These are phyloP conservation scores for Delphinella strobiligena DNA, from an alignment of 2,329 filamentous ascomycete genomes.

Conservation along the genomic window DNA sequence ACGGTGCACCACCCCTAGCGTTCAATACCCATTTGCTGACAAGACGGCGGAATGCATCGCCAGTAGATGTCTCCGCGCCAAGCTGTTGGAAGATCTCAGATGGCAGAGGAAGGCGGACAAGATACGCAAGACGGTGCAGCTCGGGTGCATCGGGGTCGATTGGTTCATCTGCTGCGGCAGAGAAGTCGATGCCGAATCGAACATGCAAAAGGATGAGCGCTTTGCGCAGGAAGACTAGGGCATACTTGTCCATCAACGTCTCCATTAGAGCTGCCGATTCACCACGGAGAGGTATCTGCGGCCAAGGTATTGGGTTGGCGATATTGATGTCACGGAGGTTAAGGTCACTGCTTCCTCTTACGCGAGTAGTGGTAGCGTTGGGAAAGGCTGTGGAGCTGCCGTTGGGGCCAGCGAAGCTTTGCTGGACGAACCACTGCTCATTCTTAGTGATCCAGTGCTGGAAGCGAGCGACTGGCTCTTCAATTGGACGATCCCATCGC, in stretches of 20 bases:
- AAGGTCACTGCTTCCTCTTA: neutral
- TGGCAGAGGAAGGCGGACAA: conserved; percentile 64
- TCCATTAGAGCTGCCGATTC: neutral
- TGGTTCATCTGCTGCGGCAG: conserved; percentile 47
- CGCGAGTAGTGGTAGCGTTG: neutral
- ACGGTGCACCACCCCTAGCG: conserved; percentile 11
- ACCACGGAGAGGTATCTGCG: neutral
- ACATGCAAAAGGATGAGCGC: conserved; percentile 71
- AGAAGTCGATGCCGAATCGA: conserved; percentile 77
- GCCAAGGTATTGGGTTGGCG: neutral
- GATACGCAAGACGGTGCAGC: conserved; percentile 66
- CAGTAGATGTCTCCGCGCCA: conserved; percentile 26
- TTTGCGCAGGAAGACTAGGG: conserved; percentile 83
- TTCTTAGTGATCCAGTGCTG: neutral
- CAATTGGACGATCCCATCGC: neutral
- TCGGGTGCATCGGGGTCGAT: conserved; percentile 36
- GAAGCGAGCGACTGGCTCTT: neutral
- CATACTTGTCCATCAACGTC: conserved; percentile 52
- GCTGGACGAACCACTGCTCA: neutral
- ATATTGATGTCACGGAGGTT: neutral
- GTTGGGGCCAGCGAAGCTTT: neutral
- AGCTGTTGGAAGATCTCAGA: conserved; percentile 62
- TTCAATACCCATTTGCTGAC: conserved; percentile 51
- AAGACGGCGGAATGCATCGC: conserved; percentile 35
- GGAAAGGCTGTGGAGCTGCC: neutral